Conservation (phyloP, 1,284 basidiomycete species). For the Apiotrichum porosum region DNA sequence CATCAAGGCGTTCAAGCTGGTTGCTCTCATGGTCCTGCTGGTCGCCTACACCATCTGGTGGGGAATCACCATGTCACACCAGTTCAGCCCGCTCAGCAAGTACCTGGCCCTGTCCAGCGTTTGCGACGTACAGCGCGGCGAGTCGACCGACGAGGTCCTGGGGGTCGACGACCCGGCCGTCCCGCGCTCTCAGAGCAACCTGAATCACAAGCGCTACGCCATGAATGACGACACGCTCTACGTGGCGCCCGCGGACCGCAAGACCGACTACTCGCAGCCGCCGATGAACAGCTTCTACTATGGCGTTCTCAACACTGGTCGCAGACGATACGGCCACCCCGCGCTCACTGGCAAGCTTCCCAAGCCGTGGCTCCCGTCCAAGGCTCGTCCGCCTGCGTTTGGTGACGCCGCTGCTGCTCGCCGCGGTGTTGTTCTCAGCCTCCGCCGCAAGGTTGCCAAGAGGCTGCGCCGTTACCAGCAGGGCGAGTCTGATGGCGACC, state of each 20-base stretch:
- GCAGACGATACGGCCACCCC: slow-evolving; percentile 82
- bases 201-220: slow-evolving; percentile 76
- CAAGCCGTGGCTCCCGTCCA: slow-evolving; percentile 82
- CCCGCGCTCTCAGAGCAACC: slow-evolving; percentile 76
- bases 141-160: slow-evolving; percentile 68
- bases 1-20: slow-evolving; percentile 65
- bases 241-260: slow-evolving; percentile 81
- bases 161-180: slow-evolving; percentile 68
- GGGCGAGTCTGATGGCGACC: not conserved
- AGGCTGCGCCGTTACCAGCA: slow-evolving; percentile 26
- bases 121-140: slow-evolving; percentile 78
- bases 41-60: slow-evolving; percentile 70
- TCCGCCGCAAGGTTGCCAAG: slow-evolving; percentile 42
- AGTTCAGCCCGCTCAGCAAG: slow-evolving; percentile 71
- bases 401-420: slow-evolving; percentile 50
- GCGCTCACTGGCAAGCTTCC: slow-evolving; percentile 82
- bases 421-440: slow-evolving; percentile 38
- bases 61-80: slow-evolving; percentile 67
- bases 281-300: slow-evolving; percentile 90
- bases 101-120: slow-evolving; percentile 76
- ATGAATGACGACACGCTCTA: slow-evolving; percentile 92
- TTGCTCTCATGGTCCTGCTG: slow-evolving; percentile 65
- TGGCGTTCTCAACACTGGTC: slow-evolving; percentile 68
- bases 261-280: slow-evolving; percentile 90
- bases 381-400: slow-evolving; percentile 56